Percentiles rank a stretch among this genome's conserved stretches.
Conservation (phyloP, 331 rosid genomes). For the Telfairia occidentalis region DNA sequence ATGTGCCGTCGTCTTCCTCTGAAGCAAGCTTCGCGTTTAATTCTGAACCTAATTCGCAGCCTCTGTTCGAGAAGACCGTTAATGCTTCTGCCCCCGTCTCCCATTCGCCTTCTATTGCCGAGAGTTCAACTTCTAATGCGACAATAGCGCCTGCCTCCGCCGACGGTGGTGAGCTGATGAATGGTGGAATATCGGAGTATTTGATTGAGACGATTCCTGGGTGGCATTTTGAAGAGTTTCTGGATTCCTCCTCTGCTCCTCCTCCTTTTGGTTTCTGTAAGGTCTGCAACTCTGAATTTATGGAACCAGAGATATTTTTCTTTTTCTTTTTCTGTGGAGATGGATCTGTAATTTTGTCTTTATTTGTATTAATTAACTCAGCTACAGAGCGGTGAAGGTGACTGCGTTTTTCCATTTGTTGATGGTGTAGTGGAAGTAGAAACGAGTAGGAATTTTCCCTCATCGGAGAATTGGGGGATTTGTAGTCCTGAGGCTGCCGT, state of each 20-base stretch:
- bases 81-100: constrained; percentile 17
- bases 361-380: neutral
- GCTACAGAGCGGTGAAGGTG: constrained; percentile 7
- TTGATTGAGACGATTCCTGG: constrained; percentile 77
- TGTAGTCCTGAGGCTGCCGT: neutral
- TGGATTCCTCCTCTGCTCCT: constrained; percentile 34
- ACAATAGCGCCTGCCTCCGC: neutral
- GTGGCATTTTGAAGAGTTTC: constrained; percentile 78
- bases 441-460: neutral
- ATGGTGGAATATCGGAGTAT: constrained; percentile 65
- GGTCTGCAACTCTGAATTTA: constrained; percentile 27
- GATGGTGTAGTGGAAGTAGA: neutral
- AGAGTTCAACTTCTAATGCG: neutral
- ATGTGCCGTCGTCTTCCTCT: constrained; percentile 21
- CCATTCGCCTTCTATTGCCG: constrained; percentile 5
- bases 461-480: neutral
- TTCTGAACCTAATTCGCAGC: constrained; percentile 20
- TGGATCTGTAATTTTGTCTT: too few species aligned
- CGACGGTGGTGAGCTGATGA: constrained; percentile 21
- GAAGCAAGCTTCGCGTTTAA: neutral
- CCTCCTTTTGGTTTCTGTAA: constrained; percentile 38
- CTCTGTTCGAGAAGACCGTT: constrained; percentile 9
- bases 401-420: neutral
- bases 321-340: neutral
- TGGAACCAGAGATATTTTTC: neutral